Conservation (phyloP, 495 filamentous ascomycete genomes). For the Penicillium nucicola region DNA sequence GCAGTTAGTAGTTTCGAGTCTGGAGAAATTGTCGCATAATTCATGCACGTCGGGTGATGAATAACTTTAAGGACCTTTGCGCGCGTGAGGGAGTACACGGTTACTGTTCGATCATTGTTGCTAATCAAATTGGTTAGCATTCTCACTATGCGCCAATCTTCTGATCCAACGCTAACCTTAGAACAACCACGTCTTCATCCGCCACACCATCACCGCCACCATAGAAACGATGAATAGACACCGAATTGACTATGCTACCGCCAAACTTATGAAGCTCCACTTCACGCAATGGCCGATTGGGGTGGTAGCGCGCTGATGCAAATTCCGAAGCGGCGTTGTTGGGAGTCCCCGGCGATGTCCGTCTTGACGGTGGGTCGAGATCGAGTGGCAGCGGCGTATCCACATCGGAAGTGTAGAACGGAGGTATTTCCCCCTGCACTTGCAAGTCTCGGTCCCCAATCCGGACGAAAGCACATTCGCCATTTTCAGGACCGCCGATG, state of each 20-base stretch:
- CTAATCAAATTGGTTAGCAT: constrained; percentile 29
- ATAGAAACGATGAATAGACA: constrained; percentile 62
- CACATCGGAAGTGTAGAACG: constrained; percentile 46
- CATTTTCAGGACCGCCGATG: constrained; percentile 75
- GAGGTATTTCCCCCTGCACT: constrained; percentile 28
- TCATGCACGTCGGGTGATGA: constrained; percentile 75
- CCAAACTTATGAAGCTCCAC: constrained; percentile 52
- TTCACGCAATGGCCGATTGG: constrained; percentile 38
- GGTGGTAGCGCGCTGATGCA: constrained; percentile 28
- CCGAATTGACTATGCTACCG: constrained; percentile 66
- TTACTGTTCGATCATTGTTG: constrained; percentile 89
- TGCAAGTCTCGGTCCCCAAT: constrained; percentile 42
- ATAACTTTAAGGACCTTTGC: constrained; percentile 62
- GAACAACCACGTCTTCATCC: constrained; percentile 60
- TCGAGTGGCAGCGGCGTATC: constrained; percentile 61
- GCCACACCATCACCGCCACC: constrained; percentile 42
- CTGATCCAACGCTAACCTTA: constrained; percentile 47
- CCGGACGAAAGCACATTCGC: constrained; percentile 78
- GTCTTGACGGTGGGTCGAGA: constrained; percentile 39
- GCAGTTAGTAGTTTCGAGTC: constrained; percentile 77
- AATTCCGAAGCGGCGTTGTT: constrained; percentile 19
- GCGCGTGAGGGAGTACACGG: constrained; percentile 68
- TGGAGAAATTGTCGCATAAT: constrained; percentile 88
- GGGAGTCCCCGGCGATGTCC: constrained; percentile 20
- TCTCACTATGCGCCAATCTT: background rate